A percentile compares a stretch with the other conserved stretches of the same genome.
phyloP scores from a whole-genome alignment of 2,329 filamentous ascomycete species.

The Exophiala sp. region DNA sequence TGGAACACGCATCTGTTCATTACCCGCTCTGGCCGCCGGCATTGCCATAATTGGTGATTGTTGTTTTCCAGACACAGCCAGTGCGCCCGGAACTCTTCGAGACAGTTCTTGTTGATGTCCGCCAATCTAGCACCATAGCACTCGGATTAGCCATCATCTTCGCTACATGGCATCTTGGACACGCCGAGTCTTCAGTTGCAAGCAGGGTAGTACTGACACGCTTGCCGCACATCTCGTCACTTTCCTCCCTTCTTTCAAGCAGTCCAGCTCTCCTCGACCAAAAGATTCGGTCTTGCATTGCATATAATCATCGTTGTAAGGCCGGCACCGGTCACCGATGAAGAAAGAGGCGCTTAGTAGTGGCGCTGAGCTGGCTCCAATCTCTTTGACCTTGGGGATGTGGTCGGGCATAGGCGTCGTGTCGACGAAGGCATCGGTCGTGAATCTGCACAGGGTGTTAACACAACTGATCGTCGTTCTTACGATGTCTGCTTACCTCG shows the following conservation, averaged over 20 bases:
- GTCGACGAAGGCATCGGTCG: slow-evolving; percentile 87
- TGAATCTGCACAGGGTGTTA: slow-evolving; percentile 64
- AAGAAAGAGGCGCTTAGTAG: slow-evolving; percentile 90
- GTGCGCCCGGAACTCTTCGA: slow-evolving; percentile 84
- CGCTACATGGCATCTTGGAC: not conserved
- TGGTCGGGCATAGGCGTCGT: slow-evolving; percentile 87
- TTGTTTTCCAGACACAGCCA: slow-evolving; percentile 95
- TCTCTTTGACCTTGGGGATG: slow-evolving; percentile 88
- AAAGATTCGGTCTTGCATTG: slow-evolving; percentile 96
- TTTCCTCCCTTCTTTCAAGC: slow-evolving; percentile 90
- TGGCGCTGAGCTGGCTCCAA: slow-evolving; percentile 87
- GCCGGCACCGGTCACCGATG: slow-evolving; percentile 88
- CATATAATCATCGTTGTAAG: slow-evolving; percentile 99
- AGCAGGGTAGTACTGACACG: slow-evolving; percentile 65
- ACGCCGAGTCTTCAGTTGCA: no score
- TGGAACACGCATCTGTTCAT: slow-evolving; percentile 94
- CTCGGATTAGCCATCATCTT: not conserved
- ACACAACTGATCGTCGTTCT: not conserved
- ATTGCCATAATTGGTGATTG: slow-evolving; percentile 97
- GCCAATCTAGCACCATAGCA: slow-evolving; percentile 60
- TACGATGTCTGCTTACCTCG: slow-evolving; percentile 14
- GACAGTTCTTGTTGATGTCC: slow-evolving; percentile 92
- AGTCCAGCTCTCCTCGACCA: slow-evolving; percentile 86
- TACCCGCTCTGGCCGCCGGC: slow-evolving; percentile 77
- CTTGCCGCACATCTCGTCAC: slow-evolving; percentile 94